phyloP scores from a whole-genome alignment of 805 yeast genomes.

The Candida gorgasii region DNA sequence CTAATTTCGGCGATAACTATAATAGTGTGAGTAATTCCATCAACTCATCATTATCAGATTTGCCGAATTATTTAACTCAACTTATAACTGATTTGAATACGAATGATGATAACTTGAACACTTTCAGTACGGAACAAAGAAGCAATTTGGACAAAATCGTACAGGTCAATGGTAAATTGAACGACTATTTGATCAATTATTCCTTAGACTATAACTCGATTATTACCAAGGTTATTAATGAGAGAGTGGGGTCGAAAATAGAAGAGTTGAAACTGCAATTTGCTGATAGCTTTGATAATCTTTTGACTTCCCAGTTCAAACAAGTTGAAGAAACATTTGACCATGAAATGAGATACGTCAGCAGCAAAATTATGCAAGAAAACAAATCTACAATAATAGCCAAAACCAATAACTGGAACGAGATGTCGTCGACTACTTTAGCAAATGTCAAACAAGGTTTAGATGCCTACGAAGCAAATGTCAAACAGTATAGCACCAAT shows the following conservation, averaged over 20 bases:
- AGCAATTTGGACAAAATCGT: conserved; percentile 10
- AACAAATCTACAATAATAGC: conserved; percentile 9
- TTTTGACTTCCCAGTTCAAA: conserved; percentile 4
- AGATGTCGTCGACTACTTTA: not conserved
- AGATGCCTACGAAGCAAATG: conserved; percentile 10
- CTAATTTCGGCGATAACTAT: conserved; percentile 12
- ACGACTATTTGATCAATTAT: conserved; percentile 11
- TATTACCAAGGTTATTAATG: conserved; percentile 8
- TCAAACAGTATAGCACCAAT: conserved; percentile 5
- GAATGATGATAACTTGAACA: conserved; percentile 13
- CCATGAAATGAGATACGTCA: conserved; percentile 11
- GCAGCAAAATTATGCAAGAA: conserved; percentile 10
- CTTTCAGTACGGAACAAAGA: conserved; percentile 12
- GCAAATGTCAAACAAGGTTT: conserved; percentile 6
- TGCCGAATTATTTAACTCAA: conserved; percentile 13
- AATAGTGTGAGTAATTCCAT: conserved; percentile 9
- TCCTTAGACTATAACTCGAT: conserved; percentile 9
- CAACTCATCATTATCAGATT: conserved; percentile 10
- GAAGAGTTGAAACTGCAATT: conserved; percentile 6
- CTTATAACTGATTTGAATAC: conserved; percentile 13
- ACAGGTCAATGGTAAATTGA: conserved; percentile 10
- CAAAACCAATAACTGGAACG: conserved; percentile 11
- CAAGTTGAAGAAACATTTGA: conserved; percentile 11
- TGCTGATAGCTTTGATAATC: conserved; percentile 9
- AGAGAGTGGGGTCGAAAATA: not conserved